A percentile compares a stretch with the other conserved stretches of the same genome.
These are phyloP conservation scores for Chloranthus sessilifolius DNA, from an alignment of 164 flowering plant species.

Conservation along the genomic window DNA sequence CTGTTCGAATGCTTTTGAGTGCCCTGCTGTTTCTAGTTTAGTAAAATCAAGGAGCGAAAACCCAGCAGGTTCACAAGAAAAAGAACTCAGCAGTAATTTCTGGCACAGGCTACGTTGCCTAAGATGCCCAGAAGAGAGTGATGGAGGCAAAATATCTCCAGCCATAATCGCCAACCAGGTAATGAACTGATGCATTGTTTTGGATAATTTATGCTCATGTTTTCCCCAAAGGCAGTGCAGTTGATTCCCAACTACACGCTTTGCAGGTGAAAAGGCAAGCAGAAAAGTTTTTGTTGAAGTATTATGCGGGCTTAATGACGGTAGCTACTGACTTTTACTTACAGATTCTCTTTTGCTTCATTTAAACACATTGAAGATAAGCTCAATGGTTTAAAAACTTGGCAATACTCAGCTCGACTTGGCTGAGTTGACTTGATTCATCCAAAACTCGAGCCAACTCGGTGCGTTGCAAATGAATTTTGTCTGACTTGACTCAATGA, in stretches of 20 bases:
- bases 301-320: slow-evolving; percentile 77
- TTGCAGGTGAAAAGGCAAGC: slow-evolving; percentile 88
- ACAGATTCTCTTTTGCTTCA: too few species aligned
- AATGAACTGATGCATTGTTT: slow-evolving; percentile 5
- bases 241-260: not conserved
- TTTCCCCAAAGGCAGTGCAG: not conserved
- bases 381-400: too few species aligned
- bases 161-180: slow-evolving; percentile 90
- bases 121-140: slow-evolving; percentile 71
- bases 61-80: slow-evolving; percentile 22
- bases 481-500: too few species aligned
- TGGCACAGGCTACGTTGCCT: slow-evolving; percentile 72
- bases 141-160: slow-evolving; percentile 54
- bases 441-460: too few species aligned
- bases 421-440: too few species aligned
- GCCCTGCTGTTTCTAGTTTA: slow-evolving; percentile 60
- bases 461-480: too few species aligned
- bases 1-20: slow-evolving; percentile 72
- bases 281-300: slow-evolving; percentile 64
- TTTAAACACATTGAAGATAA: too few species aligned
- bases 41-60: slow-evolving; percentile 31
- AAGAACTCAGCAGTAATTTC: slow-evolving; percentile 31
- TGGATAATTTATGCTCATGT: not conserved
- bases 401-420: too few species aligned
- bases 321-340: slow-evolving; percentile 24